These are phyloP conservation scores for Alternaria triticimaculans DNA, from an alignment of 2,329 filamentous ascomycete genomes.

Conservation along the genomic window DNA sequence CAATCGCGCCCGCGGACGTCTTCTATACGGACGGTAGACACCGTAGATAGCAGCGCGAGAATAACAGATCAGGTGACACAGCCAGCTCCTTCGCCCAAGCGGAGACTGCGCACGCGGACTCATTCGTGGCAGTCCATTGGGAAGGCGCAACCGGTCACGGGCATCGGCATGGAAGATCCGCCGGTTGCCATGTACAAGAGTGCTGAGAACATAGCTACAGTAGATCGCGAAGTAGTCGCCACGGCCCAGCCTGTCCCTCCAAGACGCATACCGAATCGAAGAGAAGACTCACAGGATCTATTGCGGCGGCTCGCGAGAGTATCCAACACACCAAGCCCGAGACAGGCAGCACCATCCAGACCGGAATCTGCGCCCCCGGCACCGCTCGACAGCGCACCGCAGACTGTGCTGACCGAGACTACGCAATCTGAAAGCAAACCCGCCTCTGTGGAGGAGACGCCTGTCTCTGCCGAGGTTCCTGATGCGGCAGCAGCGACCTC, in stretches of 20 bases:
- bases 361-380: slow-evolving; percentile 29
- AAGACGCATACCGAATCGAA: slow-evolving; percentile 38
- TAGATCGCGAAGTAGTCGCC: slow-evolving; percentile 36
- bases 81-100: slow-evolving; percentile 11
- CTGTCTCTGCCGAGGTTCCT: neutral
- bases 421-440: neutral
- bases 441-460: neutral
- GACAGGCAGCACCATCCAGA: slow-evolving; percentile 26
- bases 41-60: slow-evolving; percentile 1
- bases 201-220: slow-evolving; percentile 40
- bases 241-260: slow-evolving; percentile 30
- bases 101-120: slow-evolving; percentile 29
- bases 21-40: slow-evolving; percentile 15
- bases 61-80: slow-evolving; percentile 13
- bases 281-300: slow-evolving; percentile 55
- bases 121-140: slow-evolving; percentile 40
- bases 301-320: slow-evolving; percentile 55
- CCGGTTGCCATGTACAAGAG: slow-evolving; percentile 45
- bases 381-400: slow-evolving; percentile 21
- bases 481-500: slow-evolving; percentile 4
- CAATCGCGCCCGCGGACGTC: slow-evolving; percentile 27
- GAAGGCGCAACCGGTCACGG: slow-evolving; percentile 36
- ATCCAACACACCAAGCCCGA: slow-evolving; percentile 57
- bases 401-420: slow-evolving; percentile 11
- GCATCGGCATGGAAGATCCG: slow-evolving; percentile 36